Evolutionary conservation across 352 stramenopile species (phyloP).

Genomic region (Pythium utonaiense): DNA sequence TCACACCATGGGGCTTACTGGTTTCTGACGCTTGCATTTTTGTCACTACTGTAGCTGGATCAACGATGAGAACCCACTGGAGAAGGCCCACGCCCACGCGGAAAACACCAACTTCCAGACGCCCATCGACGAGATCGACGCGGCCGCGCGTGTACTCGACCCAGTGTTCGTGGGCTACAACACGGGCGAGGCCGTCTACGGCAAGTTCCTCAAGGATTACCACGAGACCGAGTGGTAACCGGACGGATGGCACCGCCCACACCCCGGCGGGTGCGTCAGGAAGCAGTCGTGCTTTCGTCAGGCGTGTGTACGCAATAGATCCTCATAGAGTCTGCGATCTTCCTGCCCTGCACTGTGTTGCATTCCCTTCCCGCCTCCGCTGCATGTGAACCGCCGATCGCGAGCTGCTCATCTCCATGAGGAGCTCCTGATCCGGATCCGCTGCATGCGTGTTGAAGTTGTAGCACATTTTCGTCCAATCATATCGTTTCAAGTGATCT

Average conservation of each 20-base stretch:
- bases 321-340: constrained; percentile 1
- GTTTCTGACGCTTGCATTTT: not conserved
- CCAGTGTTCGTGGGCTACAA: constrained; percentile 91
- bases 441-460: constrained; percentile 22
- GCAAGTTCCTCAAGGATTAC: constrained; percentile 89
- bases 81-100: constrained; percentile 91
- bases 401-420: not conserved
- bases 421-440: not conserved
- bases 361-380: not conserved
- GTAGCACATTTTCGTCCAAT: constrained; percentile 22
- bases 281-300: not conserved
- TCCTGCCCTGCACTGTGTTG: no score
- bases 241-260: not conserved
- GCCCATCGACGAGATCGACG: constrained; percentile 97
- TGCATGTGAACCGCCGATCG: constrained; percentile 8
- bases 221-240: constrained; percentile 87
- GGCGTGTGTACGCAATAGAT: not conserved
- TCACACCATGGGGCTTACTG: not conserved
- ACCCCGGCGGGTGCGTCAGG: no score
- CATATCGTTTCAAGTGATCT: not conserved
- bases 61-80: constrained; percentile 97
- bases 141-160: constrained; percentile 92
- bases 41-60: constrained; percentile 95
- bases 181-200: constrained; percentile 54
- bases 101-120: constrained; percentile 94